Evolutionary conservation across 2,329 filamentous ascomycete species (phyloP), one percentile per base, ranked within the genome.

Genomic region (Fusarium protoensiforme): DNA sequence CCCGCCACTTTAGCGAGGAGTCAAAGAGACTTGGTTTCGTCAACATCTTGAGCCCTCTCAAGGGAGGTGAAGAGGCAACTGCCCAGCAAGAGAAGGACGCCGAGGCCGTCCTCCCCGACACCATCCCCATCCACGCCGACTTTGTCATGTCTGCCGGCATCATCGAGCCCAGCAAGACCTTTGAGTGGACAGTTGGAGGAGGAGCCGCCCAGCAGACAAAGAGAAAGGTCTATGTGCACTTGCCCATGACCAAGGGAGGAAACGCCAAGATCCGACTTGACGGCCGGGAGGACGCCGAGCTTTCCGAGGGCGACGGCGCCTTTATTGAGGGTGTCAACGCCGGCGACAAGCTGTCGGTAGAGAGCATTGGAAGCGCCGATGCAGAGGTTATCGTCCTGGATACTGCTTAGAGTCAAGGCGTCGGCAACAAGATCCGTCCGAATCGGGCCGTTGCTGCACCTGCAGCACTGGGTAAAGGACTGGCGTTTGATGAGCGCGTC

Each of bases 81-180:
- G 80, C 82, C 0, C 87, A 89, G 56, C 87, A 92, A 75, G 93
- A 96, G 78, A 87, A 87, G 71, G 88, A 86, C 8, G 92, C 90
- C 1, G 87, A 90, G 70, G 91, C 93, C 0, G 83, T 83, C 3
- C 84, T 93, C 22, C 83, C 87, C 1, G 88, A 85, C n/a, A 92
- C 92, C 0, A 97, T 97, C 72, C 93, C 94, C 9, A 92, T 97
- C 64, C 93, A 97, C 80, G 92, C 94, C 13, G 94, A 97, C 83
- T 88, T 97, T 59, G 91, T 92, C 68, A 96, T 97, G 93, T 91
- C 89, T 38, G 94, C 94, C 0, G 92, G 91, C 8, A 90, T 97
- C 64, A 89, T 97, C 64, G 87, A 86, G 9, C 91, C 93, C 0
- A 87, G 88, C 31, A 86, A 86, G 78, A 87, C 83, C 46, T 95